These are phyloP conservation scores for Pluteus cervinus DNA, from an alignment of 768 basidiomycete species.

Conservation along the genomic window DNA sequence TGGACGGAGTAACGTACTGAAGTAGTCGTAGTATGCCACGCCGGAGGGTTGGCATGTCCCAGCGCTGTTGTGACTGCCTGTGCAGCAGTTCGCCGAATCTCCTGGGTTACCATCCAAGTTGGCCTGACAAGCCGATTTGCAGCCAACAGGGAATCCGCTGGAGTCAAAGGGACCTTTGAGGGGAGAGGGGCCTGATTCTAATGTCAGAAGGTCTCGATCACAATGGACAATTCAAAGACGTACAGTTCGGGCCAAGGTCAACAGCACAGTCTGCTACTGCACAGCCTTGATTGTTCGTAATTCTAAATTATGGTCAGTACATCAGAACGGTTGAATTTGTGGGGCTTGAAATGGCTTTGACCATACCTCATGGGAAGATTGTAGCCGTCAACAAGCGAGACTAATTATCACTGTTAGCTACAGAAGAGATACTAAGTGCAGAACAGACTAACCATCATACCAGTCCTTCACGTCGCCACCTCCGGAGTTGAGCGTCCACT, in stretches of 20 bases:
- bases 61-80: conserved; percentile 44
- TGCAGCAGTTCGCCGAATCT: conserved; percentile 63
- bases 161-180: conserved; percentile 50
- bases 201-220: conserved; percentile 12
- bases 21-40: too few species aligned
- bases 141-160: conserved; percentile 51
- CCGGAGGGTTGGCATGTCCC: conserved; percentile 49
- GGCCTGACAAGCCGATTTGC: conserved; percentile 50
- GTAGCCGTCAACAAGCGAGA: conserved; percentile 62
- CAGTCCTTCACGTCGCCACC: conserved; percentile 44
- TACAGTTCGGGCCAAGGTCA: conserved; percentile 56
- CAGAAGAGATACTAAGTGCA: too few species aligned
- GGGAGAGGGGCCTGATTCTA: conserved; percentile 35
- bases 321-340: too few species aligned
- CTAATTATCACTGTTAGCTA: too few species aligned
- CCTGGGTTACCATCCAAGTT: conserved; percentile 37
- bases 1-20: too few species aligned
- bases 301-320: too few species aligned
- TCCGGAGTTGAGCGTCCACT: conserved; percentile 48
- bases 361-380: conserved; percentile 59
- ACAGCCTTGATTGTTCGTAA: conserved; percentile 53
- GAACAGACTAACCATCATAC: conserved; percentile 58
- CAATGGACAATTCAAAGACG: neutral
- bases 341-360: too few species aligned
- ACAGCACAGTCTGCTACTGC: conserved; percentile 51